Base-by-base conservation (phyloP, 106 monocot species). In the Apostasia shenzhenica region DNA sequence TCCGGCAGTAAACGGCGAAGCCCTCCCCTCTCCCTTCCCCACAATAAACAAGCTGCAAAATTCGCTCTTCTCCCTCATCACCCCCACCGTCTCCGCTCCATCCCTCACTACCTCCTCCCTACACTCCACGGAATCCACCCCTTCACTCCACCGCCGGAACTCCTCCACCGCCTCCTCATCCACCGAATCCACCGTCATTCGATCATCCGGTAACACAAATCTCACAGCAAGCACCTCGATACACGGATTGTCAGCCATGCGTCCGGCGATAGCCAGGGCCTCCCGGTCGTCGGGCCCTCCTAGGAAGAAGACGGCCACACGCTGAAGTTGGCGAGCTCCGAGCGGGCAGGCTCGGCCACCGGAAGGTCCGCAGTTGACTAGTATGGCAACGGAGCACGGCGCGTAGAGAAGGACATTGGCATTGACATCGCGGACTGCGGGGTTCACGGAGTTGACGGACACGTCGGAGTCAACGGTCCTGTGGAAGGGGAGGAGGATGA, bases 201-300 rank as follows among this genome's bases (percentile, higher is more conserved):
- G 26, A 26, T 67, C 47, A 53, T 38, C 65, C 14, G 41, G n/a
- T 1, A 5, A 53, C 41, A 77, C 9, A 47, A 86, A 79, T 14
- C 82, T 82, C 14, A 86, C 55, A 0, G 82, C 41, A 8, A 73
- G 79, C 4, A 86, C 76, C 45, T 41, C 14, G 56, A 82, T 44
- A 5, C 38, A 45, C 0, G 81, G 73, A 52, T 84, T 57, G 9
- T 69, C 81, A 5, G 72, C 72, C 88, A 88, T 84, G 7, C 84
- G 69, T 46, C 54, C 48, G 1, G 74, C 81, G 45, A 57, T 67
- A 1, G 85, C 67, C 1, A 85, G 80, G 1, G 80, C 85, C 70
- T 89, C 85, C 5, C 86, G 83, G 54, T 90, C 89, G 67, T 90
- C 89, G 5, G 83, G 83, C 5, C 89, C 89, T 13, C 89, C 89